A percentile compares a stretch with the other conserved stretches of the same genome.
Evolutionary conservation across 148 eudicot species (phyloP).

Genomic region (Amaranthus palmeri): DNA sequence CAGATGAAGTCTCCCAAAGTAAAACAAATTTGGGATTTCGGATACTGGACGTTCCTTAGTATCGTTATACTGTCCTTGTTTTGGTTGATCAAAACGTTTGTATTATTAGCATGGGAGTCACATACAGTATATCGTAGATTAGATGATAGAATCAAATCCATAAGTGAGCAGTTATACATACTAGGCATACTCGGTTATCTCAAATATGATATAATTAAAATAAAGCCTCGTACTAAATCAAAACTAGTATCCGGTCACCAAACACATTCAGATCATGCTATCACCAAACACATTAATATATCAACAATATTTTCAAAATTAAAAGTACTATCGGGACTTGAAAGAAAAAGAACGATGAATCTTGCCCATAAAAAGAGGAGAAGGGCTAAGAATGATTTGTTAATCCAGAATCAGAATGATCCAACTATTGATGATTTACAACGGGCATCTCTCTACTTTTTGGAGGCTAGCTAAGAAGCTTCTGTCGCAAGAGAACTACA

Average conservation of each 20-base stretch:
- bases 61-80: background rate
- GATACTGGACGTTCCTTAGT: slow-evolving; percentile 7
- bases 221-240: too few species aligned
- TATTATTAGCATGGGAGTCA: slow-evolving; percentile 14
- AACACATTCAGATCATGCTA: too few species aligned
- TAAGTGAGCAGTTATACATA: slow-evolving; percentile 5
- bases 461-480: background rate
- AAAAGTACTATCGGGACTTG: too few species aligned
- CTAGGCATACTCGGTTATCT: background rate
- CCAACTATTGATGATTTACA: slow-evolving; percentile 2
- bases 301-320: too few species aligned
- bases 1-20: background rate
- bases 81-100: slow-evolving; percentile 19
- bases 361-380: background rate
- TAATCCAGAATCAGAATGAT: too few species aligned
- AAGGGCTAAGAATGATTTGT: background rate
- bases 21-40: background rate
- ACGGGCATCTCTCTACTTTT: background rate
- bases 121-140: slow-evolving; percentile 2
- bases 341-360: too few species aligned
- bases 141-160: background rate
- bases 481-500: background rate
- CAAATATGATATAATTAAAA: background rate
- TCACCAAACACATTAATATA: too few species aligned
- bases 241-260: too few species aligned